Base-by-base conservation (phyloP, 2,329 filamentous ascomycete species). In the Hypoxylon sp. region DNA sequence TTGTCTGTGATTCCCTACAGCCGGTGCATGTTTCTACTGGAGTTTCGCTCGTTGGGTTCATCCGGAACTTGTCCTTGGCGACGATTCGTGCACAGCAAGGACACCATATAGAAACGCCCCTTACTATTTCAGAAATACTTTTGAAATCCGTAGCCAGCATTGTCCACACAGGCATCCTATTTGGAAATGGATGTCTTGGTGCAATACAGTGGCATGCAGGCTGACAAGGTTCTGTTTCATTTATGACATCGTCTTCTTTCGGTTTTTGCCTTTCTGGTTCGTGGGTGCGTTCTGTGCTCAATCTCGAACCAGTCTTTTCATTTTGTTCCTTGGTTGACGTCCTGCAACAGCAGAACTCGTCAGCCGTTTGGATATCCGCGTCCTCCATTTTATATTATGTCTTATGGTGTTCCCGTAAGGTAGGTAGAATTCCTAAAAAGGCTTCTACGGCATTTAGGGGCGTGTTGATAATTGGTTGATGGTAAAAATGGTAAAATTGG, bases 121-220 rank as follows among this genome's bases (percentile, higher is more conserved):
- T 8, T 2, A 59, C 58, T 29, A 69, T 66, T 3, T 11, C 5
- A 19, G 42, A 31, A 35, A 66, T 17, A 5, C 4, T 39, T 24
- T 10, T 39, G 35, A 69, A 69, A n/a, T 69, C 66, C 6, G 66
- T 69, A 5, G 66, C 58, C 9, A 69, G 62, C 14, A 62, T 24
- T 5, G 53, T n/a, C 53, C 47, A 63, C 2, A 17, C 3, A 13
- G 62, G 66, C 31, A 35, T 39, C 11, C 46, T 3, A n/a, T 2
- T 47, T 4, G 62, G 66, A 17, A 69, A 66, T 29, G 44, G 48
- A 39, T 13, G 22, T 39, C 66, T 53, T 10, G 58, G 47, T 8
- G 48, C 42, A 5, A 69, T 50, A 3, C 2, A 10, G 6, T 47
- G 63, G 6, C 66, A 59, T 3, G 22, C 1, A 3, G 62, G 63